Conservation (phyloP, 192 early-diverging fungal genomes). For the Chytriomyces sp. region DNA sequence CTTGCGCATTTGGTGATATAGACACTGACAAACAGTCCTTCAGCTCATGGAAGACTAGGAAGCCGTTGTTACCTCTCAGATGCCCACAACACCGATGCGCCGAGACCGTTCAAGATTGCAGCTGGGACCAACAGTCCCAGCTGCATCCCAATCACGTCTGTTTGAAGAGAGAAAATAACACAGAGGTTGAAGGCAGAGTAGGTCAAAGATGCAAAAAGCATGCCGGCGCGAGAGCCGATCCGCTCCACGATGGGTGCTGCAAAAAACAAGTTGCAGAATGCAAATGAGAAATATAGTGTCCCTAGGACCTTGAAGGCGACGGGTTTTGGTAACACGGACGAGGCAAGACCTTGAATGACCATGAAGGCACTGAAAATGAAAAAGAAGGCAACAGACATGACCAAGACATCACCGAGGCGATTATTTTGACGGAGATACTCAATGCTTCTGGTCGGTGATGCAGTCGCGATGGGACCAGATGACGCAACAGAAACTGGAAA, state of each 20-base stretch:
- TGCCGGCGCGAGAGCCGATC: slow-evolving; percentile 14
- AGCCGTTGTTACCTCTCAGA: slow-evolving; percentile 8
- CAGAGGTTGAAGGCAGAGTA: slow-evolving; percentile 25
- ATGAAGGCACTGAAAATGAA: slow-evolving; percentile 33
- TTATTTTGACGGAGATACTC: slow-evolving; percentile 11
- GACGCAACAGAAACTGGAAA: no score
- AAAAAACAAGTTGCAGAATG: slow-evolving; percentile 26
- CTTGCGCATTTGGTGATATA: slow-evolving; percentile 29
- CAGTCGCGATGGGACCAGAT: no score
- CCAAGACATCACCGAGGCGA: slow-evolving; percentile 18
- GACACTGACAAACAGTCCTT: neutral
- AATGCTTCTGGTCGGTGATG: no score
- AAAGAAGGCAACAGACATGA: slow-evolving; percentile 27
- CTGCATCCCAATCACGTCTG: slow-evolving; percentile 7
- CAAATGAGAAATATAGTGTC: slow-evolving; percentile 28
- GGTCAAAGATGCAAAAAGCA: slow-evolving; percentile 27
- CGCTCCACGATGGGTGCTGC: slow-evolving; percentile 28
- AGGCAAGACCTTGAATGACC: slow-evolving; percentile 28
- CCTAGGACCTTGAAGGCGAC: slow-evolving; percentile 26
- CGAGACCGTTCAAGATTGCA: slow-evolving; percentile 26
- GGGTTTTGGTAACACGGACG: slow-evolving; percentile 19
- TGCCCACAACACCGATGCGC: slow-evolving; percentile 31
- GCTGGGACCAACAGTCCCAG: slow-evolving; percentile 24
- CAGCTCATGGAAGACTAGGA: neutral
- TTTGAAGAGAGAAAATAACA: slow-evolving; percentile 7